Evolutionary conservation across 2,329 filamentous ascomycete species (phyloP).

Genomic region (Microsporum canis): DNA sequence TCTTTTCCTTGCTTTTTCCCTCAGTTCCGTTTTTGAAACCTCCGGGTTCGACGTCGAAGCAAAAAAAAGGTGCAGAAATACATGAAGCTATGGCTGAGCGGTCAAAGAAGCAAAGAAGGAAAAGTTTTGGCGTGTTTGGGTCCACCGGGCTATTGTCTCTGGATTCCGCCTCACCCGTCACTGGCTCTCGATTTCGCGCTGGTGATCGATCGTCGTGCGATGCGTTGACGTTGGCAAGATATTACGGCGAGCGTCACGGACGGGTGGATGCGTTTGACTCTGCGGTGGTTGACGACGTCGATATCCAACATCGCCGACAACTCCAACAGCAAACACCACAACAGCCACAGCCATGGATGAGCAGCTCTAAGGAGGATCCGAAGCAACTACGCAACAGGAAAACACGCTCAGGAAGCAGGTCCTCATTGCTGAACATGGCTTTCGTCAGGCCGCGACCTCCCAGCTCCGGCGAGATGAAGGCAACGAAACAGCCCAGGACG

Average conservation of each 20-base stretch:
- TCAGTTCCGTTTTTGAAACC: not conserved
- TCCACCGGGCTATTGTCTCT: slow-evolving; percentile 11
- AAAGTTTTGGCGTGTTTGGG: slow-evolving; percentile 25
- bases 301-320: not conserved
- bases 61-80: not conserved
- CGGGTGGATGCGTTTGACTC: not conserved
- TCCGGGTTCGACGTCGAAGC: not conserved
- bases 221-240: not conserved
- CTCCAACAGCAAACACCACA: not conserved
- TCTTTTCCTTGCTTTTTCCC: not conserved
- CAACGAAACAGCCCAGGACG: not conserved
- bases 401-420: not conserved
- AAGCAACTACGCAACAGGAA: not conserved
- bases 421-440: not conserved
- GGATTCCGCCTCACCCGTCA: not conserved
- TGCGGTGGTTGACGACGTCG: not conserved
- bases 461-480: not conserved
- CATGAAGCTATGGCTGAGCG: slow-evolving; percentile 16
- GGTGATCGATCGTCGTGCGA: not conserved
- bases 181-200: not conserved
- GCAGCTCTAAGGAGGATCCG: not conserved
- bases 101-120: slow-evolving; percentile 18
- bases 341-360: not conserved
- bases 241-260: not conserved
- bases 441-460: not conserved